Percentiles rank a stretch among this genome's conserved stretches.
These are phyloP conservation scores for Senecio squalidus DNA, from an alignment of 140 eudicot species.

Conservation along the genomic window DNA sequence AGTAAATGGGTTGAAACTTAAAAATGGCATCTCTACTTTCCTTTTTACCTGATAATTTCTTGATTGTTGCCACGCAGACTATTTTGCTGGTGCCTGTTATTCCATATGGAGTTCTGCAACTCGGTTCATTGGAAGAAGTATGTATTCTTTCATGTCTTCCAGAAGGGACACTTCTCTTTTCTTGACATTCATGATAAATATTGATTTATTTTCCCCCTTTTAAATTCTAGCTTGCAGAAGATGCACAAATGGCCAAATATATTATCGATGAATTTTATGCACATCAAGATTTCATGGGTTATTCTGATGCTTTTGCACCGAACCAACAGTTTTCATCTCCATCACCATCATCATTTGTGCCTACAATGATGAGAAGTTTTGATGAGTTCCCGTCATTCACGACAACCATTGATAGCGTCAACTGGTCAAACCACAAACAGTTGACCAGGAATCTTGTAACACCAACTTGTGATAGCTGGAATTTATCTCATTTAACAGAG, in stretches of 20 bases:
- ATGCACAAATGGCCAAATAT: conserved; percentile 45
- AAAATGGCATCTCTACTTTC: no score
- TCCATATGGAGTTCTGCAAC: conserved; percentile 86
- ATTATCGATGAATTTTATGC: conserved; percentile 34
- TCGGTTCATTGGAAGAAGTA: conserved; percentile 76
- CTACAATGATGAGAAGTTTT: conserved; percentile 27
- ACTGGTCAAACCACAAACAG: conserved; percentile 19
- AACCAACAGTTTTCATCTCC: conserved; percentile 21
- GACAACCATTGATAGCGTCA: conserved; percentile 17
- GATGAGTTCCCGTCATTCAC: conserved; percentile 27
- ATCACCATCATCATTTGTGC: conserved; percentile 21
- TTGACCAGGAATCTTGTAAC: conserved; percentile 20
- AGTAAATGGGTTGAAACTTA: no score
- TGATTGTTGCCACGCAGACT: conserved; percentile 53
- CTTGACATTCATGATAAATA: not conserved
- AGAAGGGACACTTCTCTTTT: not conserved
- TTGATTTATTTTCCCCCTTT: conserved; percentile 3
- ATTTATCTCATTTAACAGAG: conserved; percentile 19
- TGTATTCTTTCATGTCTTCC: conserved; percentile 22
- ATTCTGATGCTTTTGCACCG: conserved; percentile 16
- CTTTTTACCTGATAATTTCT: not conserved
- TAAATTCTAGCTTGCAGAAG: conserved; percentile 58
- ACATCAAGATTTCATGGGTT: conserved; percentile 26
- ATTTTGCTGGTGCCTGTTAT: conserved; percentile 67
- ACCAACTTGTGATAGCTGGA: conserved; percentile 15